Evolutionary conservation across 176 grass and related monocot genomes (phyloP).

Genomic region (Oryza brachyantha): DNA sequence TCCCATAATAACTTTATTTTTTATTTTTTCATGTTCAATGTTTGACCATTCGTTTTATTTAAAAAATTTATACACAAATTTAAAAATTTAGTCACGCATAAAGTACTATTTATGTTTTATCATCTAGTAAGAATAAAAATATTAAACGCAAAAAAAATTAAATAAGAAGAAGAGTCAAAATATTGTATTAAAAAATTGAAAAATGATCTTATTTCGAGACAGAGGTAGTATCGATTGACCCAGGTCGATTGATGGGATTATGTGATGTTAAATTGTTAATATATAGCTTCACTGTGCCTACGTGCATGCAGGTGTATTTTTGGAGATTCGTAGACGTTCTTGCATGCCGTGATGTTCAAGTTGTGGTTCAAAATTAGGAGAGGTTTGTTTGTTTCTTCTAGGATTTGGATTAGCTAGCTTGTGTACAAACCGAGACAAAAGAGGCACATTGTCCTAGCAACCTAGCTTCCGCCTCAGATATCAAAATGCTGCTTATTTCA

Average conservation of each 20-base stretch:
- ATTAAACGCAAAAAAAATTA: too few species aligned
- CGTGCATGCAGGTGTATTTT: background rate
- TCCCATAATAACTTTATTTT: too few species aligned
- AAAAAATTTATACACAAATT: too few species aligned
- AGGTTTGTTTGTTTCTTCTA: background rate
- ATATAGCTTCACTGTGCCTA: background rate
- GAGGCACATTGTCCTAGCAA: background rate
- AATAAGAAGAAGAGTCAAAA: too few species aligned
- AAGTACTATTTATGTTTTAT: too few species aligned
- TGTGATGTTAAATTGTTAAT: background rate
- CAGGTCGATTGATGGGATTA: background rate
- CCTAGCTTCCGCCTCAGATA: background rate
- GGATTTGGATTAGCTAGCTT: background rate
- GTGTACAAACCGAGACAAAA: background rate
- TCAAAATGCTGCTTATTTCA: background rate
- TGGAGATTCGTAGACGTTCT: background rate
- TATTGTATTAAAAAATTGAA: too few species aligned
- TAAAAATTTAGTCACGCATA: too few species aligned
- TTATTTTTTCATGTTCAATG: too few species aligned
- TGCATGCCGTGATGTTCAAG: conserved; percentile 14
- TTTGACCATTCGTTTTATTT: too few species aligned
- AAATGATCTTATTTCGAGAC: too few species aligned
- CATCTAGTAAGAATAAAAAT: too few species aligned
- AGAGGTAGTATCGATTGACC: background rate
- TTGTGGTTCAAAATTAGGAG: background rate